These are phyloP conservation scores for Schoenoplectus tabernaemontani DNA, from an alignment of 202 grass and related monocot species.

Conservation along the genomic window DNA sequence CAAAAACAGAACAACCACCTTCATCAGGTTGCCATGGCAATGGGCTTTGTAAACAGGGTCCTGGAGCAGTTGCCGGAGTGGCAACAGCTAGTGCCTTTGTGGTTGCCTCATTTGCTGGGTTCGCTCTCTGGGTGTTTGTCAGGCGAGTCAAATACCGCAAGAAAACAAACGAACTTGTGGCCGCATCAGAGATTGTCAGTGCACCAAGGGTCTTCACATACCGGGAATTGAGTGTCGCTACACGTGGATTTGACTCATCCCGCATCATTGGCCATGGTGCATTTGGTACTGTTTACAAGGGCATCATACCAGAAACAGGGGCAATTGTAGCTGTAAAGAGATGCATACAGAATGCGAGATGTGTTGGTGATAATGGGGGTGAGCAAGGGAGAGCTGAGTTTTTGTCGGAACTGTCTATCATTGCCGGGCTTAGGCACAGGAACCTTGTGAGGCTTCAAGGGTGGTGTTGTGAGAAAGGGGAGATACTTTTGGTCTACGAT, in stretches of 20 bases:
- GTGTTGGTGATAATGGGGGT: neutral
- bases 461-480: conserved; percentile 91
- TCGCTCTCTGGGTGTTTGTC: conserved; percentile 57
- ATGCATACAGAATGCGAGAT: conserved; percentile 42
- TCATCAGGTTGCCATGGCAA: conserved; percentile 9
- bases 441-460: conserved; percentile 84
- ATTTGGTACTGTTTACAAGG: conserved; percentile 90
- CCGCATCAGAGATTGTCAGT: conserved; percentile 45
- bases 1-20: neutral
- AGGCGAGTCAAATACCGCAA: conserved; percentile 24
- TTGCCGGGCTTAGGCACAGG: conserved; percentile 81
- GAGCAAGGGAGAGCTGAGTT: conserved; percentile 71
- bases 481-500: conserved; percentile 92
- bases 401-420: conserved; percentile 85
- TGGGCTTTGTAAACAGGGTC: conserved; percentile 24
- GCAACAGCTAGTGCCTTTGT: conserved; percentile 69
- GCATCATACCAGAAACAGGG: conserved; percentile 80
- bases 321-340: conserved; percentile 93
- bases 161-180: conserved; percentile 37
- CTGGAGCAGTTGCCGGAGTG: conserved; percentile 60
- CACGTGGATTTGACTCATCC: conserved; percentile 45
- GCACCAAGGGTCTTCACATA: conserved; percentile 75
- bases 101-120: conserved; percentile 47
- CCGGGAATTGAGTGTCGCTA: conserved; percentile 62
- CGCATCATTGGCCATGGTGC: conserved; percentile 88